These are phyloP conservation scores for Apodospora peruviana DNA, from an alignment of 495 filamentous ascomycete species.

Conservation along the genomic window DNA sequence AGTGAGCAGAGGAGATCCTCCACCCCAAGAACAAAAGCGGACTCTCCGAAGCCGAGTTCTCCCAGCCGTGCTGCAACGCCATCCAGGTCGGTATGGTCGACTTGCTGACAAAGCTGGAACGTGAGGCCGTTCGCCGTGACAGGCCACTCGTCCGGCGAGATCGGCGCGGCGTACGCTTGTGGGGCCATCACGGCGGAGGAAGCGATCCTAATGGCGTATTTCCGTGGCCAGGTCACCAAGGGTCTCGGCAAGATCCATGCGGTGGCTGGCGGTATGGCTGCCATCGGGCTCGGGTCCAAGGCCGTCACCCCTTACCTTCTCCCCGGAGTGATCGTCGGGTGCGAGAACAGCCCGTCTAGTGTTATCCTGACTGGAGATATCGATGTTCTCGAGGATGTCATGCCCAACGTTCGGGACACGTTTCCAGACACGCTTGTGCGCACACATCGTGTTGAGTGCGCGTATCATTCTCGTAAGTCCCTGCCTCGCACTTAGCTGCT, in stretches of 20 bases:
- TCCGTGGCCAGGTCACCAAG: neutral
- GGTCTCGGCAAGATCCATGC: neutral
- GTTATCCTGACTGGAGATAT: neutral
- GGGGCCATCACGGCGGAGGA: neutral
- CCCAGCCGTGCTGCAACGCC: conserved; percentile 46
- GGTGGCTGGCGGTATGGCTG: neutral
- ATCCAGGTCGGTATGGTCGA: conserved; percentile 46
- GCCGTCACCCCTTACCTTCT: neutral
- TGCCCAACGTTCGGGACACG: neutral
- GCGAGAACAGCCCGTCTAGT: neutral
- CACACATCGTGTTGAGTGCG: neutral
- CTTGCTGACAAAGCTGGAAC: conserved; percentile 34
- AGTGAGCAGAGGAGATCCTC: conserved; percentile 16
- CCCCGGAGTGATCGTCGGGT: neutral
- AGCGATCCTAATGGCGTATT: neutral
- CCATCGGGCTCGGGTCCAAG: neutral
- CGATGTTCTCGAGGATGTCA: neutral
- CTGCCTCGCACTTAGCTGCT: no score
- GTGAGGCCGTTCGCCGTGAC: conserved; percentile 42
- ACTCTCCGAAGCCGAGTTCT: conserved; percentile 27
- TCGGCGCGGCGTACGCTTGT: conserved; percentile 46
- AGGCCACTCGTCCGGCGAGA: conserved; percentile 60
- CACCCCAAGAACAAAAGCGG: conserved; percentile 9
- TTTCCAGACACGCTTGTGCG: neutral
- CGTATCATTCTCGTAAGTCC: neutral